These are phyloP conservation scores for Comarum palustre DNA, from an alignment of 306 rosid species.

Conservation along the genomic window DNA sequence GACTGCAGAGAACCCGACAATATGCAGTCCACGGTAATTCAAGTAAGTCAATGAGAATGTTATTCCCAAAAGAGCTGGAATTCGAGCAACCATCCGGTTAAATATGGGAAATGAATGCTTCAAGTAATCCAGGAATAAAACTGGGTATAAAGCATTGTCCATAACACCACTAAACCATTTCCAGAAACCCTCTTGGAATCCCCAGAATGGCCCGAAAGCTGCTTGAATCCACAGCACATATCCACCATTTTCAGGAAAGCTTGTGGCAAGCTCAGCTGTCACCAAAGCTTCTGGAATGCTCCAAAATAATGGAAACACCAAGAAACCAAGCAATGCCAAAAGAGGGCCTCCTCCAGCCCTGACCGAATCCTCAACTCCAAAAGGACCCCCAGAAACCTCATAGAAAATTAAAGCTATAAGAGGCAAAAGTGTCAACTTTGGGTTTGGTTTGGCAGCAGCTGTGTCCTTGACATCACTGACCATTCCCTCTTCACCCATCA, in stretches of 20 bases:
- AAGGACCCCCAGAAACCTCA: constrained; percentile 92
- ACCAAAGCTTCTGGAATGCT: constrained; percentile 82
- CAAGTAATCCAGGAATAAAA: constrained; percentile 80
- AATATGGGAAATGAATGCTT: constrained; percentile 72
- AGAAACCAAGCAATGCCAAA: constrained; percentile 64
- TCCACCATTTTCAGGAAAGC: constrained; percentile 81
- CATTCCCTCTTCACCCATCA: constrained; percentile 52
- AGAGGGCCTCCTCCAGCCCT: constrained; percentile 81
- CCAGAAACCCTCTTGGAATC: constrained; percentile 88
- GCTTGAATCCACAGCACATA: constrained; percentile 79
- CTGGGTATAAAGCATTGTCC: constrained; percentile 92
- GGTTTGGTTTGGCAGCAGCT: constrained; percentile 32
- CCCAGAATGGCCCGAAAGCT: constrained; percentile 92
- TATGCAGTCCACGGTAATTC: constrained; percentile 79
- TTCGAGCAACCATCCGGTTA: constrained; percentile 39
- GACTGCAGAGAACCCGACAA: constrained; percentile 84
- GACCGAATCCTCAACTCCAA: constrained; percentile 84
- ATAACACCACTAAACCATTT: constrained; percentile 94
- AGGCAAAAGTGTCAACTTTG: constrained; percentile 71
- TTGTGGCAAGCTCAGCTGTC: constrained; percentile 88
- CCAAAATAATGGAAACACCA: constrained; percentile 75
- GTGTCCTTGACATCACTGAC: constrained; percentile 28
- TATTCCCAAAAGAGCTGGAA: constrained; percentile 65
- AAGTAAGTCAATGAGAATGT: constrained; percentile 65
- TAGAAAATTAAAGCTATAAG: constrained; percentile 86